These are phyloP conservation scores for Picochlorum sp. DNA, from an alignment of 139 green algal genomes.

Conservation along the genomic window DNA sequence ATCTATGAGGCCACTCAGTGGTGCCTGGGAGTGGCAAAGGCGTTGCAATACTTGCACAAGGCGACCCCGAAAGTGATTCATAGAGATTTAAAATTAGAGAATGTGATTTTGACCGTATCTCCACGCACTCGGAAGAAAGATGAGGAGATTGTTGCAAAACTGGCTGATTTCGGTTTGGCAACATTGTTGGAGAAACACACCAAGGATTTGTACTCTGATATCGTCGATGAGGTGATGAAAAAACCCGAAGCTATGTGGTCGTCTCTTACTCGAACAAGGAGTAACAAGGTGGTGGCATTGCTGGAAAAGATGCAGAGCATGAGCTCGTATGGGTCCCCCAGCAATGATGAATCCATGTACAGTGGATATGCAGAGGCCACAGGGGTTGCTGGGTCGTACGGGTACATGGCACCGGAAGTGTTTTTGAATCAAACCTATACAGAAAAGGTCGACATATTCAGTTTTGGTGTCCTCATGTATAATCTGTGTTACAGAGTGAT, in stretches of 20 bases:
- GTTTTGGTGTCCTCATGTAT: constrained; percentile 66
- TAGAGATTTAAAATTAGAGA: constrained; percentile 65
- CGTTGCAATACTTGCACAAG: constrained; percentile 62
- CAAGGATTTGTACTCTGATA: neutral
- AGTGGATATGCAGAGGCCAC: constrained; percentile 18
- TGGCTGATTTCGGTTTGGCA: constrained; percentile 43
- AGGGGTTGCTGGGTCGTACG: constrained; percentile 24
- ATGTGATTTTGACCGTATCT: constrained; percentile 37
- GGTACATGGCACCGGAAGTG: constrained; percentile 32
- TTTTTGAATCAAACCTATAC: constrained; percentile 44
- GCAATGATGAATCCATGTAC: neutral
- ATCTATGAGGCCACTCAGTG: constrained; percentile 50
- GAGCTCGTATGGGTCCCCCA: neutral
- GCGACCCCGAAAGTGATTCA: constrained; percentile 70
- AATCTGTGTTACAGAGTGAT: constrained; percentile 59
- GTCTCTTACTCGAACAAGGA: neutral
- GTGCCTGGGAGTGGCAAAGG: constrained; percentile 43
- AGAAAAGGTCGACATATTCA: constrained; percentile 70
- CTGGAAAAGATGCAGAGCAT: neutral
- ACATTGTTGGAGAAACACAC: constrained; percentile 15
- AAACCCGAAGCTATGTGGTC: neutral
- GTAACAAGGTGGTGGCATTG: neutral
- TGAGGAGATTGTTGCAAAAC: constrained; percentile 24
- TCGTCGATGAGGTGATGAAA: neutral
- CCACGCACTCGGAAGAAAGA: neutral